A percentile compares a stretch with the other conserved stretches of the same genome.
These are phyloP conservation scores for Trametopsis cervina DNA, from an alignment of 768 basidiomycete genomes.

Conservation along the genomic window DNA sequence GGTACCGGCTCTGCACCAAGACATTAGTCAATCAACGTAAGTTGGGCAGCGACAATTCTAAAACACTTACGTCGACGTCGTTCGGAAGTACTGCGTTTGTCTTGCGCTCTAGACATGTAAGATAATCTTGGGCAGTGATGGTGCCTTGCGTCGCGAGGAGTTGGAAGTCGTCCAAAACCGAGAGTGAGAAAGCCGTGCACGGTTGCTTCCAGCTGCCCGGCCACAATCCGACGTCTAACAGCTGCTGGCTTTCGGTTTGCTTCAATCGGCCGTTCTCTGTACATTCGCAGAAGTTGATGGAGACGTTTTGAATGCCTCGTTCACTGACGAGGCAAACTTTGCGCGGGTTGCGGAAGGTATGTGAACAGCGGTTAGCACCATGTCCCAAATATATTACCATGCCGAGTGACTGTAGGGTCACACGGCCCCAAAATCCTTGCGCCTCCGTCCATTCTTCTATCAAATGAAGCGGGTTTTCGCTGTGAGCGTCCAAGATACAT, in stretches of 20 bases:
- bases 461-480: background rate
- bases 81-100: background rate
- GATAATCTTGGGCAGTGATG: constrained; percentile 5
- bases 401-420: background rate
- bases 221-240: background rate
- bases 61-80: background rate
- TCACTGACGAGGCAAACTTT: background rate
- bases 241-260: background rate
- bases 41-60: background rate
- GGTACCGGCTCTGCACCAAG: constrained; percentile 9
- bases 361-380: background rate
- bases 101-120: background rate
- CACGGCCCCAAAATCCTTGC: background rate
- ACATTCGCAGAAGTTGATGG: constrained; percentile 5
- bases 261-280: background rate
- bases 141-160: background rate
- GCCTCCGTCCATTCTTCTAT: background rate
- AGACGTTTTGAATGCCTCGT: constrained; percentile 1
- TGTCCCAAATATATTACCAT: background rate
- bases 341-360: background rate
- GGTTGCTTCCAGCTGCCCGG: constrained; percentile 1
- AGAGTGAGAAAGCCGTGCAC: constrained; percentile 4
- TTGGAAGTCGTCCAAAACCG: background rate
- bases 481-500: background rate
- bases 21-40: background rate